Percentiles rank a stretch among this genome's conserved stretches.
Evolutionary conservation across 352 stramenopile species (phyloP).

Genomic region (Peronospora farinosa): DNA sequence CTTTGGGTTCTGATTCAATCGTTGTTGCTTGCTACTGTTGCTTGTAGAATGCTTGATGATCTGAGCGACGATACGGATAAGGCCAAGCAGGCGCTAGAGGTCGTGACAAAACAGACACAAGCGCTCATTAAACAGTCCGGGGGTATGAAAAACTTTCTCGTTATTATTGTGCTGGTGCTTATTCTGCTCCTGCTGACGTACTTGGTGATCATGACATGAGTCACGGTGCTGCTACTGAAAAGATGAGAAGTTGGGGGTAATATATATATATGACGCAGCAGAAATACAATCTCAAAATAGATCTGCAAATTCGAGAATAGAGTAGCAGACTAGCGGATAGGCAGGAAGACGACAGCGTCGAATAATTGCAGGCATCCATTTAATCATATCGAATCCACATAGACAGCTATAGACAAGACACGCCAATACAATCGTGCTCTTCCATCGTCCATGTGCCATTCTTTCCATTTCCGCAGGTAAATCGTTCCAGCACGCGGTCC

Average conservation of each 20-base stretch:
- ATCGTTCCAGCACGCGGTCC: constrained; percentile 7
- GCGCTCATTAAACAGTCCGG: constrained; percentile 82
- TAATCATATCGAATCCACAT: constrained; percentile 35
- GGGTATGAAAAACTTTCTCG: constrained; percentile 81
- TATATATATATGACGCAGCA: constrained; percentile 3
- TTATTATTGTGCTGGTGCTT: constrained; percentile 82
- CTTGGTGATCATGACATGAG: constrained; percentile 84
- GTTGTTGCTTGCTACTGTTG: constrained; percentile 4
- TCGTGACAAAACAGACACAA: constrained; percentile 81
- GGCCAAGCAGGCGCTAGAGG: constrained; percentile 58
- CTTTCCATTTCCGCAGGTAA: constrained; percentile 10
- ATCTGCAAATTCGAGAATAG: constrained; percentile 2
- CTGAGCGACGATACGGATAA: constrained; percentile 81
- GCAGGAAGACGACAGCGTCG: constrained; percentile 21
- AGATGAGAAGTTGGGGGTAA: constrained; percentile 10
- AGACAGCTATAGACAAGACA: constrained; percentile 35
- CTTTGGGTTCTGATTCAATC: not conserved
- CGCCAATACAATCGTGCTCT: constrained; percentile 13
- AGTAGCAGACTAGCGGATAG: constrained; percentile 7
- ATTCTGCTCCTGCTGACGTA: constrained; percentile 82
- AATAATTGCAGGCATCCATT: constrained; percentile 39
- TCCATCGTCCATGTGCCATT: constrained; percentile 24
- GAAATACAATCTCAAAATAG: not conserved
- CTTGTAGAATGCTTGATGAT: constrained; percentile 72
- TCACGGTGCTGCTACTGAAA: not conserved